Conservation (phyloP, 345 rosid species). For the Jatropha curcas region DNA sequence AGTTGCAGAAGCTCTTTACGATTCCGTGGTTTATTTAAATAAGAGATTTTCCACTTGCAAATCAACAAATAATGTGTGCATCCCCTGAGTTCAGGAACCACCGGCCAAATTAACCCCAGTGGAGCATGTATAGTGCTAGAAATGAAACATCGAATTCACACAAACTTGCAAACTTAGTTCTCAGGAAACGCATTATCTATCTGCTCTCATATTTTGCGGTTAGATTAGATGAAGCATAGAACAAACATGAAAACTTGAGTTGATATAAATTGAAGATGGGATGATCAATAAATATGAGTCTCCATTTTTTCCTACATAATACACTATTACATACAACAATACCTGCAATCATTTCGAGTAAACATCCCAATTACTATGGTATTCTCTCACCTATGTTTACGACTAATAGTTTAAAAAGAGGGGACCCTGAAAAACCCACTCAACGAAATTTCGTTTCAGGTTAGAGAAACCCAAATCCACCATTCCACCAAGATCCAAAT, state of each 20-base stretch:
- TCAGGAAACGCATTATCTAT: too few relatives aligned
- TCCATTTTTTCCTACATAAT: conserved; percentile 6
- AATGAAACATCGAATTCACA: too few relatives aligned
- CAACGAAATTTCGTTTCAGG: conserved; percentile 31
- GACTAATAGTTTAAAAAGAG: conserved; percentile 30
- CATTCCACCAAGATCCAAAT: conserved; percentile 38
- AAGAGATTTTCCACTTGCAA: too few relatives aligned
- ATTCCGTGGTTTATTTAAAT: too few relatives aligned
- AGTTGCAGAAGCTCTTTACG: too few relatives aligned
- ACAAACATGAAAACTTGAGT: not conserved
- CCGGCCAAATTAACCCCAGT: too few relatives aligned
- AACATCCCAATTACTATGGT: conserved; percentile 29
- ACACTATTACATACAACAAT: conserved; percentile 11
- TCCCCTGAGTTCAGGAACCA: too few relatives aligned
- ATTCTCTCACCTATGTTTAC: conserved; percentile 20
- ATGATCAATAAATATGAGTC: conserved; percentile 12
- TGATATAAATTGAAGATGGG: conserved; percentile 13
- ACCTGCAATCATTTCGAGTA: conserved; percentile 20
- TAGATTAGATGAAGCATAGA: too few relatives aligned
- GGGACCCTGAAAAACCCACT: conserved; percentile 40
- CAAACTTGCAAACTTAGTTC: too few relatives aligned
- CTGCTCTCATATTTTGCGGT: too few relatives aligned
- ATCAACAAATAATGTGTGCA: too few relatives aligned
- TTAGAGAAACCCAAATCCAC: conserved; percentile 38
- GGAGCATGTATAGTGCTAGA: too few relatives aligned